Percentiles rank a stretch among this genome's conserved stretches.
Evolutionary conservation across 352 stramenopile species (phyloP).

Genomic region (Globisporangium cystogenes): DNA sequence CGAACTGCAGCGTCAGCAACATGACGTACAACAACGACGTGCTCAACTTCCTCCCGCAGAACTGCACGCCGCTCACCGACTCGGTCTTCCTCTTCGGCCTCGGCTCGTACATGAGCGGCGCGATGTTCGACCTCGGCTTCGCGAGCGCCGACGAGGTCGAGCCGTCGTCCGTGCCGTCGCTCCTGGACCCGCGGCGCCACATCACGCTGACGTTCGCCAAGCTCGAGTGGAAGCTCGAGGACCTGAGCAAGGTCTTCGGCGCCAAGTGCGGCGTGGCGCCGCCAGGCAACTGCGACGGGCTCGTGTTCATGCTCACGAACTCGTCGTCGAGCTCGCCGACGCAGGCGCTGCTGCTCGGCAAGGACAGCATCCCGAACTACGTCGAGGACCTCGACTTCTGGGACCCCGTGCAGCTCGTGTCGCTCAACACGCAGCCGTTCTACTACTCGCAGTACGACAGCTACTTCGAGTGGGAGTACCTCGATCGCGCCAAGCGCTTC

Average conservation of each 20-base stretch:
- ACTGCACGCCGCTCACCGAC: constrained; percentile 4
- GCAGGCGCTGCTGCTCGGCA: constrained; percentile 9
- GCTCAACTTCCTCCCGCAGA: constrained; percentile 1
- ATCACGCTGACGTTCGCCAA: constrained; percentile 32
- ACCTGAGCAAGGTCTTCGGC: constrained; percentile 26
- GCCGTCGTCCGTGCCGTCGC: constrained; percentile 8
- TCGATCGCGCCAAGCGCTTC: constrained; percentile 16
- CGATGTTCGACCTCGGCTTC: constrained; percentile 4
- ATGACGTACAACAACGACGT: constrained; percentile 10
- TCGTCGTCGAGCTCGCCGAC: not conserved
- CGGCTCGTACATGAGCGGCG: constrained; percentile 10
- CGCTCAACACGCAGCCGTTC: constrained; percentile 15
- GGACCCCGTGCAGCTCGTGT: constrained; percentile 18
- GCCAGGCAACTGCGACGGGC: constrained; percentile 14
- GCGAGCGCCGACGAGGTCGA: not conserved
- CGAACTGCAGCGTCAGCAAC: constrained; percentile 1
- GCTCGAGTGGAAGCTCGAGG: constrained; percentile 22
- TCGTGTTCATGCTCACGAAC: constrained; percentile 20
- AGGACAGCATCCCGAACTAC: not conserved
- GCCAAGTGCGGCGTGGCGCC: constrained; percentile 12
- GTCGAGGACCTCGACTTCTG: not conserved
- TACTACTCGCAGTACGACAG: constrained; percentile 10
- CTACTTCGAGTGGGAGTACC: constrained; percentile 27
- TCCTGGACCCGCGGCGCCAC: constrained; percentile 22
- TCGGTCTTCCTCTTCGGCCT: constrained; percentile 15